Conservation (phyloP, 208 protist genomes). For the Acanthamoeba royreba region DNA sequence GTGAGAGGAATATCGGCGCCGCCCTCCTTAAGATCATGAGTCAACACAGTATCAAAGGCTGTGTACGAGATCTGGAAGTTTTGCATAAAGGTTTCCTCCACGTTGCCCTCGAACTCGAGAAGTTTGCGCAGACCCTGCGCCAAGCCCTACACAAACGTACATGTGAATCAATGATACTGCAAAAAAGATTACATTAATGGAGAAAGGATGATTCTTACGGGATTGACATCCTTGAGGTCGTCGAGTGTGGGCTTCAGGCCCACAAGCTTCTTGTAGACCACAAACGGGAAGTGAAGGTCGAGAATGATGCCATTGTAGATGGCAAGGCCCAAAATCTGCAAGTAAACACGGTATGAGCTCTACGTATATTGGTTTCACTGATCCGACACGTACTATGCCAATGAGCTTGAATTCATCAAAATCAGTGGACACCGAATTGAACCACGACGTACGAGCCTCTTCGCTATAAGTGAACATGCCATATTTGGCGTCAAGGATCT, state of each 20-base stretch:
- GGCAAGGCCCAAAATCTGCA: constrained; percentile 86
- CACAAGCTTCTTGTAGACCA: constrained; percentile 87
- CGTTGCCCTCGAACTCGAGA: constrained; percentile 65
- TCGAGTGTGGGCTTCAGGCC: constrained; percentile 58
- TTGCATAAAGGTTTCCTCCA: constrained; percentile 74
- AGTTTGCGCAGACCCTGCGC: constrained; percentile 57
- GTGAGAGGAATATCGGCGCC: constrained; percentile 79
- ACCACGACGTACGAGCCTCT: constrained; percentile 11
- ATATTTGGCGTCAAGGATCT: constrained; percentile 35
- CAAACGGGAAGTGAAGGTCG: constrained; percentile 88
- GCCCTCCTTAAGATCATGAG: constrained; percentile 70
- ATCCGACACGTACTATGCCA: not conserved
- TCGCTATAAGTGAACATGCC: constrained; percentile 52
- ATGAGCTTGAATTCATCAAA: constrained; percentile 45
- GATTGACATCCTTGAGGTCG: constrained; percentile 77
- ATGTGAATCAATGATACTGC: too few species aligned
- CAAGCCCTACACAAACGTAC: constrained; percentile 37
- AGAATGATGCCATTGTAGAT: constrained; percentile 94
- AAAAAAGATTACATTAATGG: too few species aligned
- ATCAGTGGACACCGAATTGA: not conserved
- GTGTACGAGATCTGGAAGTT: constrained; percentile 73
- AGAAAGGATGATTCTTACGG: constrained; percentile 40
- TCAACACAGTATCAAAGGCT: constrained; percentile 61
- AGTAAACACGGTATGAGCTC: not conserved
- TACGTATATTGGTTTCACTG: not conserved